Conservation (phyloP, 2,329 filamentous ascomycete species). For the Aspergillus ochraceoroseus region DNA sequence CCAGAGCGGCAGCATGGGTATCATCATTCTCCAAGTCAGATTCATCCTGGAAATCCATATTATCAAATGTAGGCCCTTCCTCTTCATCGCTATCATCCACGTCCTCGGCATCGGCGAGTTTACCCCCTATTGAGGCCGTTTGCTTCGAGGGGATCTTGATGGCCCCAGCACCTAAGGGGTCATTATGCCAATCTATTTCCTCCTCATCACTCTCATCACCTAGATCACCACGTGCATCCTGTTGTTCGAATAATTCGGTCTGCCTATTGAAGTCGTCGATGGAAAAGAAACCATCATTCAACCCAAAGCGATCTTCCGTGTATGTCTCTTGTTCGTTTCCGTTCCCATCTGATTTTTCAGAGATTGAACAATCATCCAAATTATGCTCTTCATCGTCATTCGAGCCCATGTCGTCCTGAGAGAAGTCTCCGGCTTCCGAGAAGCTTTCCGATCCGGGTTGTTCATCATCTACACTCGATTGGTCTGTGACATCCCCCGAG, state of each 20-base stretch:
- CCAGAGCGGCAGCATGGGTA: constrained; percentile 49
- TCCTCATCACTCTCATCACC: constrained; percentile 69
- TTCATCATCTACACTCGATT: constrained; percentile 16
- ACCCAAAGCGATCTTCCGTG: constrained; percentile 68
- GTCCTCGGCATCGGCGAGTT: constrained; percentile 50
- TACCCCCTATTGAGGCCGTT: constrained; percentile 12
- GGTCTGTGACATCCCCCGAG: constrained; percentile 16
- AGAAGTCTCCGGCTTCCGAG: constrained; percentile 7
- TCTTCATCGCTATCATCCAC: constrained; percentile 56
- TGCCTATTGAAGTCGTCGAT: constrained; percentile 97
- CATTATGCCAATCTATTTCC: constrained; percentile 81
- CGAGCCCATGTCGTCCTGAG: constrained; percentile 11
- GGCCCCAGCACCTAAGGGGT: constrained; percentile 56
- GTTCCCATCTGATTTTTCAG: constrained; percentile 25
- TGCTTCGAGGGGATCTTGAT: constrained; percentile 12
- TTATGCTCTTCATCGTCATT: constrained; percentile 24
- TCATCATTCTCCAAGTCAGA: constrained; percentile 62
- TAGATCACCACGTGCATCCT: constrained; percentile 71
- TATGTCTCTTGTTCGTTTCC: constrained; percentile 49
- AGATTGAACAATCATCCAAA: constrained; percentile 12
- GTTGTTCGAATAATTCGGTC: constrained; percentile 80
- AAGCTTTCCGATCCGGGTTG: constrained; percentile 8
- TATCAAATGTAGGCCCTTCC: constrained; percentile 75
- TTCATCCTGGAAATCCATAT: constrained; percentile 66
- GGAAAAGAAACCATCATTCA: constrained; percentile 97